Evolutionary conservation across 1,284 basidiomycete genomes (phyloP).

Genomic region (Coniferiporia weirii): DNA sequence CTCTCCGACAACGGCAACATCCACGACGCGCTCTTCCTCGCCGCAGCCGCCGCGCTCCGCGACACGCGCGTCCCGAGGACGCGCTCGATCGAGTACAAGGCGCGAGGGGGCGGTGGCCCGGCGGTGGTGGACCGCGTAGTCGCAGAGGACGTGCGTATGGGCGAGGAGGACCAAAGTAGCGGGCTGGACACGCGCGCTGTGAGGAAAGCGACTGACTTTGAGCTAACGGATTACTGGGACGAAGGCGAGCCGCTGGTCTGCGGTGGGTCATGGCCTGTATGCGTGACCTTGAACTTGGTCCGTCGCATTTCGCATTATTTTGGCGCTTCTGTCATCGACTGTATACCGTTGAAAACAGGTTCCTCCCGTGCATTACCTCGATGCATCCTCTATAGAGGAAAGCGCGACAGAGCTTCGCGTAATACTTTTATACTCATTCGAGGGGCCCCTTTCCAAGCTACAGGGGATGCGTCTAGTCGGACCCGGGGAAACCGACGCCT

Average conservation of each 20-base stretch:
- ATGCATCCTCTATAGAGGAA: constrained; percentile 65
- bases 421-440: constrained; percentile 57
- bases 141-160: constrained; percentile 50
- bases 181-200: constrained; percentile 54
- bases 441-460: constrained; percentile 31
- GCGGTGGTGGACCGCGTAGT: constrained; percentile 28
- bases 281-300: constrained; percentile 71
- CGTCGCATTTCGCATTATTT: constrained; percentile 24
- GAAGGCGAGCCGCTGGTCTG: constrained; percentile 58
- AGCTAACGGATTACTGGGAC: constrained; percentile 79
- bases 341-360: constrained; percentile 32
- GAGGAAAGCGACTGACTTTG: constrained; percentile 62
- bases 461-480: constrained; percentile 63
- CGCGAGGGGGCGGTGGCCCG: constrained; percentile 26
- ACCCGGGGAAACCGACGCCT: constrained; percentile 43
- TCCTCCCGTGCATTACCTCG: constrained; percentile 55
- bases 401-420: constrained; percentile 49
- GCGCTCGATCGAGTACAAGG: constrained; percentile 53
- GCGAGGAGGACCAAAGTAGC: constrained; percentile 28
- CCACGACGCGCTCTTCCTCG: constrained; percentile 71
- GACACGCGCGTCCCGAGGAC: constrained; percentile 77
- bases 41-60: constrained; percentile 68
- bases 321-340: not conserved
- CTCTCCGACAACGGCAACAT: constrained; percentile 69
- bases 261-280: constrained; percentile 63